phyloP scores from a whole-genome alignment of 78 protist genomes.

The Bodo saltans region DNA sequence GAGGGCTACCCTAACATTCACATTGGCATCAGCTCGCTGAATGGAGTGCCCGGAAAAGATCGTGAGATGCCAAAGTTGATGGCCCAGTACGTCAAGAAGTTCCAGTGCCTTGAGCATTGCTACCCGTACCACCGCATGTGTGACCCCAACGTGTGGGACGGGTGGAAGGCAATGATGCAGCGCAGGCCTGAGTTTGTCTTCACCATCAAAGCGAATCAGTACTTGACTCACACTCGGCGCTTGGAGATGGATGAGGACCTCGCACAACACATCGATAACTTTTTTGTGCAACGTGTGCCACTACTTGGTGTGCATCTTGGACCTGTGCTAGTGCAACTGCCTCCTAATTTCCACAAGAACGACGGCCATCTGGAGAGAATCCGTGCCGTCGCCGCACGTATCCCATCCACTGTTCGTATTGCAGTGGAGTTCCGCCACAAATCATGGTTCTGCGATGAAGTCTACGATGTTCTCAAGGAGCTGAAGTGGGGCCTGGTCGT shows the following conservation, averaged over 20 bases:
- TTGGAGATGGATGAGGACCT: background rate
- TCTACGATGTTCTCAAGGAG: background rate
- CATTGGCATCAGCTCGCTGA: slow-evolving; percentile 10
- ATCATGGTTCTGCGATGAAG: slow-evolving; percentile 2
- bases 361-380: background rate
- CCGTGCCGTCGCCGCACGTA: background rate
- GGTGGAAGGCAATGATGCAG: background rate
- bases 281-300: background rate
- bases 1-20: too few relatives aligned
- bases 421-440: background rate
- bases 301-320: background rate
- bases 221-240: background rate
- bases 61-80: slow-evolving; percentile 1
- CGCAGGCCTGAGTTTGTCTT: background rate
- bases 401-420: background rate
- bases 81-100: background rate
- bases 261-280: background rate
- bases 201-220: background rate
- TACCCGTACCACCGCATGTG: background rate
- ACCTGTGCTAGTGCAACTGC: slow-evolving; percentile 10
- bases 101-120: slow-evolving; percentile 2
- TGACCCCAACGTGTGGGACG: background rate
- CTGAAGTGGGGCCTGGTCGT: background rate
- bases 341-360: background rate
- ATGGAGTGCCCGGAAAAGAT: background rate